Evolutionary conservation across 331 rosid species (phyloP), one percentile per base, ranked within the genome.

Genomic region (Phaseolus coccineus): DNA sequence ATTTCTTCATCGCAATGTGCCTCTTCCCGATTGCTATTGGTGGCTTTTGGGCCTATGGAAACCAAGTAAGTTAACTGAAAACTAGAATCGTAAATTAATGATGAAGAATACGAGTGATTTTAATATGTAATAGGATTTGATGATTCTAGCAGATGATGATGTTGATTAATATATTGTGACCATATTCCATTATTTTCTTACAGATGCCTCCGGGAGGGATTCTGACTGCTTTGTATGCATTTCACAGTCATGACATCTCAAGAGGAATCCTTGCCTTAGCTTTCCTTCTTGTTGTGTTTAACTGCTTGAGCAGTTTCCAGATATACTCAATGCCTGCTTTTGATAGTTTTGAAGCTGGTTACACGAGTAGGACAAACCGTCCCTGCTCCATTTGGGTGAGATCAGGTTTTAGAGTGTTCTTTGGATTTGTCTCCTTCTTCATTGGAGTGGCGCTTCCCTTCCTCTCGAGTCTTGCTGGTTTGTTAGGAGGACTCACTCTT

Each of bases 131-230:
- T 33, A 10, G 6, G 37, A 25, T 27, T 25, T 25, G 37, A 27
- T 58, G 6, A 27, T 1, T 57, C 11, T 56, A 56, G 2, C 0
- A 24, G 0, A 55, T 55, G 15, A 24, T 57, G 35, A 6, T 25
- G 3, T 58, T 58, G 16, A 58, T 10, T 58, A 27, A 58, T 24
- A 56, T 56, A 5, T 22, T 9, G 5, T 24, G 30, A 24, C 33
- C 33, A 56, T 24, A 56, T 40, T n/a, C 24, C 40, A 3, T 50
- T 57, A 7, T 62, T 28, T 77, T 22, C 9, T 77, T 70, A 6
- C 91, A 95, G 99, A 96, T 96, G 97, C 98, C 99, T 61, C 80
- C 93, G 0, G 98, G 97, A 48, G 99, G 99, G 82, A 96, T 96
- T 42, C 93, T 96, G 24, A 91, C 89, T 16, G 99, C 97, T 11